Base-by-base conservation (phyloP, 2,329 filamentous ascomycete genomes). In the Diaporthe amygdali region DNA sequence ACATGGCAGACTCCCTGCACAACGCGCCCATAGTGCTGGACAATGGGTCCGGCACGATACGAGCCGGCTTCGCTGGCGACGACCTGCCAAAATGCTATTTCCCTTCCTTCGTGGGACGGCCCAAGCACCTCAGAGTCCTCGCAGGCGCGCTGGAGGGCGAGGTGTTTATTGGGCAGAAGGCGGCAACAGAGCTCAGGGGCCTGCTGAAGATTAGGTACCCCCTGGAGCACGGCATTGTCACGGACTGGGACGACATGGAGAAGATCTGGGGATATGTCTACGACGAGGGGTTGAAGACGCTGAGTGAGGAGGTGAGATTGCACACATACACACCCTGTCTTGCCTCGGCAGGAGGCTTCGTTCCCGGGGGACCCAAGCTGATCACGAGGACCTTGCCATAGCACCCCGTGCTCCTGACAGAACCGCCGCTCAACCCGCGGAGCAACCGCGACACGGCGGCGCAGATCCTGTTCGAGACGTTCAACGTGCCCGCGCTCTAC, bases 161-260 rank as follows among this genome's bases (percentile, higher is more conserved):
- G 80, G 93, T 97, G 66, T 99, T 99, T 82, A 98, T 99, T 81
- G 96, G 96, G 66, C 92, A 95, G 77, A 92, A 94, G 81, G 90
- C 90, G 22, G 95, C 96, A 72, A 93, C 95, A 77, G 95, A 98
- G 79, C 88, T 97, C 78, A 91, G 96, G 78, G 96, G 96, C 3
- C 86, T 99, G 73, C 88, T 99, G 77, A 99, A 98, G 89, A 98
- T 99, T 77, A 89, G 91, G 75, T 98, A 98, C 81, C 96, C 96
- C 54, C 86, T 99, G 69, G 96, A 98, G 84, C 96, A 99, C 81
- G 96, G 96, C 77, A 97, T 99, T 78, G 96, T 99, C 74, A 99
- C 96, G 76, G 95, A 99, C 83, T 99, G 96, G 96, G 96, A 98
- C 80, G 96, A 99, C 80, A 99, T 99, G 96, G 96, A 99, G 86